Percentiles rank a stretch among this genome's conserved stretches.
These are phyloP conservation scores for Ogataea degrootiae DNA, from an alignment of 805 yeast genomes.

Conservation along the genomic window DNA sequence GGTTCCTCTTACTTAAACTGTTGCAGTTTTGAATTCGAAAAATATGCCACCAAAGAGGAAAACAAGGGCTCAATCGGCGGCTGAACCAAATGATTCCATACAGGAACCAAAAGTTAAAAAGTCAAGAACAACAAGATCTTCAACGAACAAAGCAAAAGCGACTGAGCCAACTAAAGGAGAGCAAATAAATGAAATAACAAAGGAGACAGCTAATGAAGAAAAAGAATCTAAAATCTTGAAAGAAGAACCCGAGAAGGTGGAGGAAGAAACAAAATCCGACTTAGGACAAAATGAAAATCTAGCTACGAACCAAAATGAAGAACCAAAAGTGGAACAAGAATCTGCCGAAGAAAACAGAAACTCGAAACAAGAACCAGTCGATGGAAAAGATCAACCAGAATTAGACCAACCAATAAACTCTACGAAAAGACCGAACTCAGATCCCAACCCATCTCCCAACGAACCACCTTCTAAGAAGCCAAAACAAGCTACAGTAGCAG, in stretches of 20 bases:
- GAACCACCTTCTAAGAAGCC: not conserved
- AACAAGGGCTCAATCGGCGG: not conserved
- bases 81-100: not conserved
- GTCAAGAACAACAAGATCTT: not conserved
- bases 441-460: not conserved
- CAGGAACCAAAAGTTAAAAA: not conserved
- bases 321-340: not conserved
- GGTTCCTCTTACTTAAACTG: not conserved
- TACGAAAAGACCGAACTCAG: too few relatives aligned
- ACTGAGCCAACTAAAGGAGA: too few relatives aligned
- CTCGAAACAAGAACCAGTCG: not conserved
- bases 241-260: too few relatives aligned
- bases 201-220: not conserved
- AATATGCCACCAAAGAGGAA: constrained; percentile 6
- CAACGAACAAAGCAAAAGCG: not conserved
- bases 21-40: not conserved
- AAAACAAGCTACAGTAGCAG: not conserved
- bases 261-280: too few relatives aligned
- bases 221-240: not conserved
- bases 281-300: too few relatives aligned
- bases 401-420: too few relatives aligned
- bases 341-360: too few relatives aligned
- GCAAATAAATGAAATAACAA: not conserved
- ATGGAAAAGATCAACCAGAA: too few relatives aligned
- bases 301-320: not conserved